Percentiles rank a stretch among this genome's conserved stretches.
Evolutionary conservation across 345 rosid species (phyloP).

Genomic region (Syzygium grande): DNA sequence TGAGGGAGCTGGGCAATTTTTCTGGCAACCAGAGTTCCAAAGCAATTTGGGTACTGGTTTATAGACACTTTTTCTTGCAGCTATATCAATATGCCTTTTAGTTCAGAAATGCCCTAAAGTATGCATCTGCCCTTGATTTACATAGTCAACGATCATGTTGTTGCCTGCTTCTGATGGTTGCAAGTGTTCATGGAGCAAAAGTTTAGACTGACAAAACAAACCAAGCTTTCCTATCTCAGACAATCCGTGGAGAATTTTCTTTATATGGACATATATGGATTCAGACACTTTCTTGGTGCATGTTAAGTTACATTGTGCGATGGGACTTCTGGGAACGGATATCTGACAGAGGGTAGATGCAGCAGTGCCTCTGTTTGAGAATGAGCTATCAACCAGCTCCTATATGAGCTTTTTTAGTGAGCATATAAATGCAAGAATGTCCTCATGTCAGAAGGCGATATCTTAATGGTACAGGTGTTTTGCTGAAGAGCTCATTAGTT

Average conservation of each 20-base stretch:
- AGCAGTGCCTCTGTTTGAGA: neutral
- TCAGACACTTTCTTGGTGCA: neutral
- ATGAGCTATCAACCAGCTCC: neutral
- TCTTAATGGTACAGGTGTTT: neutral
- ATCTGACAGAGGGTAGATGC: neutral
- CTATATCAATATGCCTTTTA: neutral
- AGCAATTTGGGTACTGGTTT: neutral
- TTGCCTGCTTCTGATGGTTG: neutral
- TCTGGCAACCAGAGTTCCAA: conserved; percentile 13
- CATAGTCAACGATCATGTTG: neutral
- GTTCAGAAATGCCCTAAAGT: neutral
- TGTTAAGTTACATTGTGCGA: neutral
- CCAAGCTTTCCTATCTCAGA: neutral
- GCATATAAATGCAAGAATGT: neutral
- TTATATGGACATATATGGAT: neutral
- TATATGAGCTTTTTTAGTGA: neutral
- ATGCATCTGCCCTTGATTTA: neutral
- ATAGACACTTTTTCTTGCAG: neutral
- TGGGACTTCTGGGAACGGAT: neutral
- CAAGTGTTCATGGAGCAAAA: neutral
- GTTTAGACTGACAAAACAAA: neutral
- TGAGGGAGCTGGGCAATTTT: conserved; percentile 29
- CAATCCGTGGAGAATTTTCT: neutral
- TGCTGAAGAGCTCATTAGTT: neutral
- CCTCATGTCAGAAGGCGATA: neutral